Percentiles rank a stretch among this genome's conserved stretches.
phyloP scores from a whole-genome alignment of 2,329 filamentous ascomycete species.

The Sporothrix globosa region DNA sequence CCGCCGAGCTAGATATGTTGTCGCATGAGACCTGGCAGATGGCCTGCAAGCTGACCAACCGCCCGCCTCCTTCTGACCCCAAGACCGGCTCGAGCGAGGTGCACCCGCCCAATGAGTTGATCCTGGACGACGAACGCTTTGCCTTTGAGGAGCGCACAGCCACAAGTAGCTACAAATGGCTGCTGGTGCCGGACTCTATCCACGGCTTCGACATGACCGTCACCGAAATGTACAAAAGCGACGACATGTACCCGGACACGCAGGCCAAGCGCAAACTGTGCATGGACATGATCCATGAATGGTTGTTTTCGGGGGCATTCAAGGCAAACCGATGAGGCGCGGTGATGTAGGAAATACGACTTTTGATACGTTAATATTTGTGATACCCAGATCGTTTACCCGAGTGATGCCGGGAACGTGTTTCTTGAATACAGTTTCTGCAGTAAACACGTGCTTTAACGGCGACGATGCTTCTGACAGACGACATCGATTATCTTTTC shows the following conservation, averaged over 20 bases:
- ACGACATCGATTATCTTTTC: too few relatives aligned
- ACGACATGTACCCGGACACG: slow-evolving; percentile 40
- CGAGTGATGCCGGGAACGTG: too few relatives aligned
- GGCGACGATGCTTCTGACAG: too few relatives aligned
- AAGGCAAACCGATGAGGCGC: not conserved
- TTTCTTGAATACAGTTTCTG: too few relatives aligned
- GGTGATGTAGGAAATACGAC: not conserved
- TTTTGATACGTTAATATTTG: too few relatives aligned
- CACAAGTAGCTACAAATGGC: slow-evolving; percentile 44
- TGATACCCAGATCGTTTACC: too few relatives aligned
- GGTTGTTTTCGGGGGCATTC: slow-evolving; percentile 38
- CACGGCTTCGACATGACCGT: slow-evolving; percentile 48
- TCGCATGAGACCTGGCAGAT: slow-evolving; percentile 49
- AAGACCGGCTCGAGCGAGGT: slow-evolving; percentile 40
- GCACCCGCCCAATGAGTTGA: slow-evolving; percentile 36
- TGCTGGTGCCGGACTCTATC: slow-evolving; percentile 49
- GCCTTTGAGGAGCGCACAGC: slow-evolving; percentile 42
- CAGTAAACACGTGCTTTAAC: too few relatives aligned
- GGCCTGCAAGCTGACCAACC: slow-evolving; percentile 44
- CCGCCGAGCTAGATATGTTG: slow-evolving; percentile 52
- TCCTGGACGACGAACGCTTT: slow-evolving; percentile 44
- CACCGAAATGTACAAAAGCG: slow-evolving; percentile 37
- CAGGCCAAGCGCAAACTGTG: slow-evolving; percentile 39
- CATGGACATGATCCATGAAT: slow-evolving; percentile 38
- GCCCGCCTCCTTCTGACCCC: slow-evolving; percentile 41